Conservation (phyloP, 768 basidiomycete species). For the Mrakia gelida region DNA sequence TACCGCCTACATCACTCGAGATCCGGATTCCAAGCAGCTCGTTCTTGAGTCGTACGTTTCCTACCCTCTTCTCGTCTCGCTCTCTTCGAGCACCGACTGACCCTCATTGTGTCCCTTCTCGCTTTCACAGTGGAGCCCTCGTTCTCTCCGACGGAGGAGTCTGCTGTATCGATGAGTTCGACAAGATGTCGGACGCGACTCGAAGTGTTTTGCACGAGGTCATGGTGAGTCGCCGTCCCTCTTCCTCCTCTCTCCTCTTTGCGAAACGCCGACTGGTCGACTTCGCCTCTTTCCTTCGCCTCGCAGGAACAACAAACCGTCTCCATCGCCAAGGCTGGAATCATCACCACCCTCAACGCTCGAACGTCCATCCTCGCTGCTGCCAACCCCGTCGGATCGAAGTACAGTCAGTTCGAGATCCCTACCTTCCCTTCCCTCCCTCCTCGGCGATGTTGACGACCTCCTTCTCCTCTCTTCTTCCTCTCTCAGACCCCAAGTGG, state of each 20-base stretch:
- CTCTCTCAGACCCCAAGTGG: slow-evolving; percentile 59
- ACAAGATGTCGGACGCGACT: slow-evolving; percentile 53
- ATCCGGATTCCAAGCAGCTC: slow-evolving; percentile 96
- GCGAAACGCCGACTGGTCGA: too few species aligned
- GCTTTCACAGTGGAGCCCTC: slow-evolving; percentile 64
- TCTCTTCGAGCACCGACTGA: slow-evolving; percentile 30
- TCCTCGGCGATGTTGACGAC: not conserved
- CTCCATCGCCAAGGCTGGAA: slow-evolving; percentile 55
- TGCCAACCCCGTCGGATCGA: slow-evolving; percentile 93
- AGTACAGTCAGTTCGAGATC: slow-evolving; percentile 55
- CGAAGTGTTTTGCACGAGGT: slow-evolving; percentile 53
- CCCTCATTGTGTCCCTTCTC: slow-evolving; percentile 17
- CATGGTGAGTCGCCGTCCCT: slow-evolving; percentile 39
- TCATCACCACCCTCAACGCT: slow-evolving; percentile 54
- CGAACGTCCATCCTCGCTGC: slow-evolving; percentile 69
- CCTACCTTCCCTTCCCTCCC: not conserved
- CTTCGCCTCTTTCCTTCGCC: too few species aligned
- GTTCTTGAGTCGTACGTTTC: slow-evolving; percentile 79
- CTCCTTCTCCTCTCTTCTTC: not conserved
- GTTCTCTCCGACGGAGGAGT: slow-evolving; percentile 94
- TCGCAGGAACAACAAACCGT: slow-evolving; percentile 59
- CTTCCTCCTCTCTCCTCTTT: not conserved
- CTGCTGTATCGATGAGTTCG: slow-evolving; percentile 96
- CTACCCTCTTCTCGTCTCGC: not conserved
- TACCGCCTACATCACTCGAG: slow-evolving; percentile 96